Conservation (phyloP, 164 flowering plant genomes). For the Stephania yunnanensis region DNA sequence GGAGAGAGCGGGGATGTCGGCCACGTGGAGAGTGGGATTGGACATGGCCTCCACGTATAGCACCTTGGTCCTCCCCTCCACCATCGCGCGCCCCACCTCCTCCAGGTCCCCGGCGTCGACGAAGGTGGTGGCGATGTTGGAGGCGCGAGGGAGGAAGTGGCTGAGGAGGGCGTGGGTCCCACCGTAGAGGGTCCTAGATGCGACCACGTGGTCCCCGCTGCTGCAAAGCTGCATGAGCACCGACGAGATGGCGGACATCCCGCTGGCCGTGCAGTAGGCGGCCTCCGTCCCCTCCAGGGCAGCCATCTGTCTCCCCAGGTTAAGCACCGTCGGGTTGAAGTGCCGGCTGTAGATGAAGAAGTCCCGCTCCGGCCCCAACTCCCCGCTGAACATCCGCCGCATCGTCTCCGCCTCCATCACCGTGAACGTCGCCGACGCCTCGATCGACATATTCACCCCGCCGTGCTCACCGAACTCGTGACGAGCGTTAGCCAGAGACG, state of each 20-base stretch:
- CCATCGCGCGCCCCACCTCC: constrained; percentile 44
- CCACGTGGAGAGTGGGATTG: constrained; percentile 78
- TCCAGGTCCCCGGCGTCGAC: constrained; percentile 51
- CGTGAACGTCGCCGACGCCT: constrained; percentile 96
- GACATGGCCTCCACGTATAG: constrained; percentile 74
- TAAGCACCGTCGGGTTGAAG: constrained; percentile 87
- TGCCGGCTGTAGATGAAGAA: constrained; percentile 97
- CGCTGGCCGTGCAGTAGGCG: constrained; percentile 92
- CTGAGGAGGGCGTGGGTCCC: constrained; percentile 86
- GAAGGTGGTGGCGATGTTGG: constrained; percentile 70
- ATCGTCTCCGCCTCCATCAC: constrained; percentile 96
- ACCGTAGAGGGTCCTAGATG: constrained; percentile 68
- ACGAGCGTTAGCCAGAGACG: constrained; percentile 56
- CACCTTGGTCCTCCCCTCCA: constrained; percentile 57
- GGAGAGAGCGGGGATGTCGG: constrained; percentile 59
- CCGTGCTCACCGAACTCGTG: constrained; percentile 99
- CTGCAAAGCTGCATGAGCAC: constrained; percentile 71
- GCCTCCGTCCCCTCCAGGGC: constrained; percentile 95
- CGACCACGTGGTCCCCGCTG: constrained; percentile 79
- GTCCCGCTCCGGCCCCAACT: constrained; percentile 90
- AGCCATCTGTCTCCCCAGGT: constrained; percentile 87
- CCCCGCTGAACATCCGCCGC: constrained; percentile 83
- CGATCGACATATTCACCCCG: constrained; percentile 98
- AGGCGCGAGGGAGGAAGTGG: constrained; percentile 66
- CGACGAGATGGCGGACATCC: constrained; percentile 87